Conservation (phyloP, 371 early-diverging fungal genomes). For the Blakeslea trispora region DNA sequence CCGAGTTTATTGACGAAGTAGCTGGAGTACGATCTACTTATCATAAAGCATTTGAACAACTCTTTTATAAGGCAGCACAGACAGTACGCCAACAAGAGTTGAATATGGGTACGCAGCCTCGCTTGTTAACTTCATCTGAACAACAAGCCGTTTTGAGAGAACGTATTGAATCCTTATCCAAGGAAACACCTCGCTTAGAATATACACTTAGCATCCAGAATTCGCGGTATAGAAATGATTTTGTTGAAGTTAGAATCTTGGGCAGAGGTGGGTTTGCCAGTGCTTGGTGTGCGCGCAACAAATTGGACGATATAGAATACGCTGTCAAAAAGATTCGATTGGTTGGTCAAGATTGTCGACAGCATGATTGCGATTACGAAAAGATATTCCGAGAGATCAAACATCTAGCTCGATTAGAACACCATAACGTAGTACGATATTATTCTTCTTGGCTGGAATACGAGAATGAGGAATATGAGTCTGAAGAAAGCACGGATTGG, state of each 20-base stretch:
- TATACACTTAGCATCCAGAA: conserved; percentile 47
- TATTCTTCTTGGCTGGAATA: conserved; percentile 94
- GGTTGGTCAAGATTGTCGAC: conserved; percentile 21
- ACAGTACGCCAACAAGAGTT: conserved; percentile 49
- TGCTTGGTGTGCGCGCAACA: conserved; percentile 78
- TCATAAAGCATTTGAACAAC: conserved; percentile 77
- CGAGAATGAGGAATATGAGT: conserved; percentile 19
- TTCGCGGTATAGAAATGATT: conserved; percentile 85
- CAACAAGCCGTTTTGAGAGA: conserved; percentile 11
- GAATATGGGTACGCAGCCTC: conserved; percentile 11
- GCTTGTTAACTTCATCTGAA: conserved; percentile 18
- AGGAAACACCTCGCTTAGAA: conserved; percentile 8
- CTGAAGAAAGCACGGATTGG: neutral
- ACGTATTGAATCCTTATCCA: conserved; percentile 4
- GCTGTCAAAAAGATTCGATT: conserved; percentile 87
- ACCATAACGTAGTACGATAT: conserved; percentile 91
- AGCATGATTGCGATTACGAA: conserved; percentile 48
- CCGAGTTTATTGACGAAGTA: conserved; percentile 79
- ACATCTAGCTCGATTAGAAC: conserved; percentile 82
- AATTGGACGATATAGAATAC: conserved; percentile 83
- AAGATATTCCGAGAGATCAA: conserved; percentile 93
- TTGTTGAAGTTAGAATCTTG: conserved; percentile 72
- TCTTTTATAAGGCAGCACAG: conserved; percentile 77
- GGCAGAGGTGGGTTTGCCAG: conserved; percentile 96
- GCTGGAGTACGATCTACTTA: conserved; percentile 77